Evolutionary conservation across 2,329 filamentous ascomycete genomes (phyloP), one percentile per base, ranked within the genome.

Genomic region (Apiospora arundinis): DNA sequence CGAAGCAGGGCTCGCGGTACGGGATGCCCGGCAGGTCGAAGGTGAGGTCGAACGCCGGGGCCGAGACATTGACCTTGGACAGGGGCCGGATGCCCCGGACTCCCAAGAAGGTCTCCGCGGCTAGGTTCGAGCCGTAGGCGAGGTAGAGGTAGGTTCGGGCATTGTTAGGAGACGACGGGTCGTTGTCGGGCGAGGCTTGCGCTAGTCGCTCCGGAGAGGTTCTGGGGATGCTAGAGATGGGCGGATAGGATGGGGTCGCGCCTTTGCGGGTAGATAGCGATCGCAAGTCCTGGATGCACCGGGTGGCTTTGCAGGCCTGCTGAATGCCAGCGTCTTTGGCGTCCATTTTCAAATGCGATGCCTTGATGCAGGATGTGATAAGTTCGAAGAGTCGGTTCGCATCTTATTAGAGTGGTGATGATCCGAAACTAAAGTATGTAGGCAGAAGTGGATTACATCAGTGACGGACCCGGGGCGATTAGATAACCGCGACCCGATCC

Each of bases 111-210:
- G 93, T 97, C 80, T 94, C 85, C 18, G 91, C 90, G 73, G 88
- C 90, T 73, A 98, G 89, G 80, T 98, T 98, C 69, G 95, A 97
- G 75, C 95, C 96, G 80, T 98, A 98, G 14, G 95, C 95, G 28
- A 95, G 89, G 80, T 95, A 95, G 69, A 95, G 87, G 37, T 95
- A 86, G 1, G 92, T 92, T 44, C 75, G 67, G 60, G 78, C 72
- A 60, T 32, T 49, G 1, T 32, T 23, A 21, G 21, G 44, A 14
- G 67, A 68, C n/a, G 67, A 48, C 2, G 67, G 67, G 28, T 60
- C 49, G 25, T 56, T 28, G 25, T 75, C 70, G 18, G 74, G 44
- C 18, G 70, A 63, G 14, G 80, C 77, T 68, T 77, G 80, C 18
- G 80, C 79, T n/a, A 86, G 80, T 21, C 85, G 84, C 18, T 79